These are phyloP conservation scores for Leishmania major DNA, from an alignment of 208 protist species.

Conservation along the genomic window DNA sequence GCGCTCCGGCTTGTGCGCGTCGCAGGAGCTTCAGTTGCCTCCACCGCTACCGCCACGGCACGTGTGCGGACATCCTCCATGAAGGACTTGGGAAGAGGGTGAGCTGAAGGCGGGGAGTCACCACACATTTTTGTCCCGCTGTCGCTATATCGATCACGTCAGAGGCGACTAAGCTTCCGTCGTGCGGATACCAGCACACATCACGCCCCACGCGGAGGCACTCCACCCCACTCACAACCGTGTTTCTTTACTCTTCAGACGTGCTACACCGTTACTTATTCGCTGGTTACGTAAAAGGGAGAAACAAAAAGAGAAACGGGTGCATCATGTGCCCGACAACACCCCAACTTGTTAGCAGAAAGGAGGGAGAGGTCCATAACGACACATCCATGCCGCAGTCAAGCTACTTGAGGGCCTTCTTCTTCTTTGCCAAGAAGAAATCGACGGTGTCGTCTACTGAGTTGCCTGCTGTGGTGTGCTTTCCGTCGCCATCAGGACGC, in stretches of 20 bases:
- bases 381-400: neutral
- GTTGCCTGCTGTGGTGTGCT: neutral
- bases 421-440: slow-evolving; percentile 69
- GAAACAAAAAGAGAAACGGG: neutral
- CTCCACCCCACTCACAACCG: neutral
- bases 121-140: neutral
- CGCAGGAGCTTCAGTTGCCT: neutral
- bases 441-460: slow-evolving; percentile 56
- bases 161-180: neutral
- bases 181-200: neutral
- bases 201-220: neutral
- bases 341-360: neutral
- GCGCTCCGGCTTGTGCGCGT: neutral
- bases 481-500: slow-evolving; percentile 8
- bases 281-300: neutral
- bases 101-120: neutral
- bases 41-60: too few relatives aligned
- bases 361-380: neutral
- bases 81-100: neutral
- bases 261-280: neutral
- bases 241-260: neutral
- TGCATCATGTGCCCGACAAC: neutral
- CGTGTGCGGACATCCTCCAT: too few relatives aligned
- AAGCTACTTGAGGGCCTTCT: slow-evolving; percentile 15
- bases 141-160: neutral